phyloP scores from a whole-genome alignment of 768 basidiomycete species.

The Rhodotorula kratochvilovae region DNA sequence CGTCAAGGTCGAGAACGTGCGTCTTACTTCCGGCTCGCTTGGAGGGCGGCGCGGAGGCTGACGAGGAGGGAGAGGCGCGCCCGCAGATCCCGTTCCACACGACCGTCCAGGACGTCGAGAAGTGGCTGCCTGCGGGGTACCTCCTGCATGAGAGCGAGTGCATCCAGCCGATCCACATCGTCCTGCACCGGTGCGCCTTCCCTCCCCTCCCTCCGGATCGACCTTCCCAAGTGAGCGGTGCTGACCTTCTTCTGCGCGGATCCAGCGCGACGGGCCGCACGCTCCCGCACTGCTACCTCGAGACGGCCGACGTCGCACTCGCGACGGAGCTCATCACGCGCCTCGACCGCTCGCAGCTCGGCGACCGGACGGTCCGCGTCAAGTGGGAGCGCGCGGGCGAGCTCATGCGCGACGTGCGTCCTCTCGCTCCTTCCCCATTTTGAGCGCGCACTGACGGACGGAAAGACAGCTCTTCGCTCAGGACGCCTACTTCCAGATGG shows the following conservation, averaged over 20 bases:
- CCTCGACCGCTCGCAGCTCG: constrained; percentile 19
- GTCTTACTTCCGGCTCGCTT: too few species aligned
- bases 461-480: constrained; percentile 8
- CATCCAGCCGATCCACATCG: constrained; percentile 26
- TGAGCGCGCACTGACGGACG: too few species aligned
- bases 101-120: constrained; percentile 1
- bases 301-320: background rate
- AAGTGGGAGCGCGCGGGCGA: constrained; percentile 34
- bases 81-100: constrained; percentile 28
- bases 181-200: constrained; percentile 31
- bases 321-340: background rate
- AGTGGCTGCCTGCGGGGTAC: constrained; percentile 12
- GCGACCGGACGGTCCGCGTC: constrained; percentile 30
- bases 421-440: too few species aligned
- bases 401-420: constrained; percentile 34
- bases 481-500: constrained; percentile 13
- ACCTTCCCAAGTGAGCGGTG: background rate
- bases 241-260: background rate
- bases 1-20: constrained; percentile 32
- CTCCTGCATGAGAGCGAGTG: constrained; percentile 2
- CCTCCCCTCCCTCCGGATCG: background rate
- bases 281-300: constrained; percentile 39
- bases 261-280: constrained; percentile 29
- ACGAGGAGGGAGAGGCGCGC: too few species aligned
- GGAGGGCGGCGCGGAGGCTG: too few species aligned